Base-by-base conservation (phyloP, 805 yeast genomes). In the Hanseniaspora singularis region DNA sequence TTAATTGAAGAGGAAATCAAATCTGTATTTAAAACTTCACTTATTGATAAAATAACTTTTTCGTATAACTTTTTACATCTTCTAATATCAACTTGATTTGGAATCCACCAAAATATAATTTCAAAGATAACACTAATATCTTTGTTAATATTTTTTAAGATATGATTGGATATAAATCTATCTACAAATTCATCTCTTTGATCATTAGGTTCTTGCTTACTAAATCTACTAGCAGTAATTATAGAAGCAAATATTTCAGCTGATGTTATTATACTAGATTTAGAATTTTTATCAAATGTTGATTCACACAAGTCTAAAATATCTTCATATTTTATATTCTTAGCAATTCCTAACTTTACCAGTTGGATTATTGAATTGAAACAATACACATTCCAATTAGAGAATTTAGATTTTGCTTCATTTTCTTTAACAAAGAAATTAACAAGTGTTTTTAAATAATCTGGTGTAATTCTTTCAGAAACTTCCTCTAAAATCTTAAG, bases 121-220 rank as follows among this genome's bases (percentile, higher is more conserved):
- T 70, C 69, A 96, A 96, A 92, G 33, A 82, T 76, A 16, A 70
- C 73, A 32, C 71, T 62, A 3, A 79, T 80, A 27, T 87, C 92
- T 3, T 86, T 94, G 1, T 84, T 73, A 47, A 89, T 61, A 38
- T 79, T 84, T 28, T 69, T 63, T 6, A 67, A 64, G 28, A 85
- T 66, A 4, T 78, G 69, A 0, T 57, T 52, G 0, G 56, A 54
- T 33, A 83, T 58, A 49, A 74, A 75, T 1, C 51, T 53, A 0
- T 68, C 55, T 19, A 81, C 55, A 44, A 70, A 72, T 0, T 52
- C 55, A 52, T 79, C 83, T 49, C 79, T 64, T 8, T 54, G 51
- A 2, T 52, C 51, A 8, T 64, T 34, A 28, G 63, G 57, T 3
- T 63, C 64, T 0, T 59, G 53, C 2, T 63, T 57, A n/a, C 75